These are phyloP conservation scores for Canariomyces notabilis DNA, from an alignment of 2,329 filamentous ascomycete genomes.

Conservation along the genomic window DNA sequence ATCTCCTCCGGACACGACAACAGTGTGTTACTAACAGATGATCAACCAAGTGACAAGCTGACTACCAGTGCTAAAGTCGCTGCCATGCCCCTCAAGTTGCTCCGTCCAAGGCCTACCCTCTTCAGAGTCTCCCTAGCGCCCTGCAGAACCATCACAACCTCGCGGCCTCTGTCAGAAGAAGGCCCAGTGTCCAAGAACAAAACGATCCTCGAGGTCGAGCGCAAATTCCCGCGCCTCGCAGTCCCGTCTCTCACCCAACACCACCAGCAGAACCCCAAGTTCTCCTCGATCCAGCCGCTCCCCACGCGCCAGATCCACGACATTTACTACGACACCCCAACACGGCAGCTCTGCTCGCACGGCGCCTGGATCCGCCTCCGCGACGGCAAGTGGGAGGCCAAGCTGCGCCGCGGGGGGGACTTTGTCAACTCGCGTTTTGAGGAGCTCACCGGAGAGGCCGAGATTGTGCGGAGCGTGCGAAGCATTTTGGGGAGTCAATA, in stretches of 20 bases:
- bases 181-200: not conserved
- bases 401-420: constrained; percentile 9
- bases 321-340: constrained; percentile 17
- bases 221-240: constrained; percentile 16
- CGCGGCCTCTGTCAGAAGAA: not conserved
- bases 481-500: not conserved
- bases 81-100: too few species aligned
- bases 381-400: constrained; percentile 16
- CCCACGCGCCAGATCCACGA: constrained; percentile 13
- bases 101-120: too few species aligned
- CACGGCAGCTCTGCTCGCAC: not conserved
- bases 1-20: too few species aligned
- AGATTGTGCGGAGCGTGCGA: not conserved
- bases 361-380: constrained; percentile 13
- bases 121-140: not conserved
- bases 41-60: too few species aligned
- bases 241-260: constrained; percentile 6
- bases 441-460: not conserved
- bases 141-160: not conserved
- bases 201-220: constrained; percentile 17
- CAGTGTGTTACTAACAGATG: too few species aligned
- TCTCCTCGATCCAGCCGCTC: constrained; percentile 4
- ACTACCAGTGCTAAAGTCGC: too few species aligned
- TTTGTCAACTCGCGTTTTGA: constrained; percentile 10
- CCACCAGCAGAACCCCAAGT: not conserved